Base-by-base conservation (phyloP, 345 rosid species). In the Combretum micranthum region DNA sequence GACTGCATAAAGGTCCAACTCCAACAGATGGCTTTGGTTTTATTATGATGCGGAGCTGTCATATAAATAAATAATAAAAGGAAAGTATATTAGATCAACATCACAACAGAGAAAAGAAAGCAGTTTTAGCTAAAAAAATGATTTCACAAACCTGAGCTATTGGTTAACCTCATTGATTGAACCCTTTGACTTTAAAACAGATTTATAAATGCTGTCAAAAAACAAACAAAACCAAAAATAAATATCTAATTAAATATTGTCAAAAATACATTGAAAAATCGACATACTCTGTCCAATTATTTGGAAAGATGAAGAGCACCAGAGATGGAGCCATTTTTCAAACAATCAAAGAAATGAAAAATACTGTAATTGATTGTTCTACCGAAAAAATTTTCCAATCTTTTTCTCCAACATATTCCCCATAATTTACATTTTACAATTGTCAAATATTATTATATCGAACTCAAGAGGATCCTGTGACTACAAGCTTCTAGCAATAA, bases 21-120 rank as follows among this genome's bases (percentile, higher is more conserved):
- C 84, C 94, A 59, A 64, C 65, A 19, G 82, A 73, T 16, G 86
- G 76, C 67, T 88, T 93, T 55, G 95, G 97, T 75, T 82, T 83
- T 72, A 93, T 79, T 60, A 93, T 73, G 76, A 88, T 85, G 53
- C 97, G 96, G 63, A 89, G 80, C 99, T 93, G 84, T 70, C 77
- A 32, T 62, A 59, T 20, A 60, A 68, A 60, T 46, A 62, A 72
- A 75, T 53, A 52, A 50, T 49, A 20, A 50, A 44, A 51, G 26
- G 2, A 42, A 15, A 20, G 23, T 23, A 45, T 53, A 47, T 11
- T 18, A 26, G 19, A 42, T 42, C 51, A 50, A 44, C 44, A 23
- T 39, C n/a, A 23, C 42, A 19, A 10, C 15, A 21, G 3, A 42
- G n/a, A 43, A 17, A 15, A 25, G 42, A 44, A 13, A 56, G 61